A percentile compares a stretch with the other conserved stretches of the same genome.
These are phyloP conservation scores for Trichoderma hamatum DNA, from an alignment of 2,329 filamentous ascomycete species.

Conservation along the genomic window DNA sequence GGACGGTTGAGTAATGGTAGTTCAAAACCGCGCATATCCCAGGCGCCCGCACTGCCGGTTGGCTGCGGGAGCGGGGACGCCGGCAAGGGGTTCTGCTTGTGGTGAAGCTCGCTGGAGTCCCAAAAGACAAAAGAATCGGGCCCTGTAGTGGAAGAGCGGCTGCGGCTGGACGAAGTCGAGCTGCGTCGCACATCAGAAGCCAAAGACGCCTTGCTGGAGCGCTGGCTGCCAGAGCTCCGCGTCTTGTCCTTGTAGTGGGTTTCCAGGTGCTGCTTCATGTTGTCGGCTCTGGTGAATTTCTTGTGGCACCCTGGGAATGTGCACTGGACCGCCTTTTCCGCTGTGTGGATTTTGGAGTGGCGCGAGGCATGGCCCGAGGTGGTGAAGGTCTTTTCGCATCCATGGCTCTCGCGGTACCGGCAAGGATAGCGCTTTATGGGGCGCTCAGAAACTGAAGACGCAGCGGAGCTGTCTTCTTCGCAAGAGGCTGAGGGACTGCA, in stretches of 20 bases:
- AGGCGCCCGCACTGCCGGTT: conserved; percentile 40
- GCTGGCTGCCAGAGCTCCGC: conserved; percentile 45
- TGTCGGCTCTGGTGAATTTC: conserved; percentile 80
- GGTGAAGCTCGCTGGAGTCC: conserved; percentile 44
- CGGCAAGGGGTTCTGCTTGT: conserved; percentile 43
- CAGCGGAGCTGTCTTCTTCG: conserved; percentile 52
- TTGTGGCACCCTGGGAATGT: conserved; percentile 72
- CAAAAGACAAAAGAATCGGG: conserved; percentile 39
- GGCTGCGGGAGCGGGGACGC: conserved; percentile 37
- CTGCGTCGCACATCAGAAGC: conserved; percentile 39
- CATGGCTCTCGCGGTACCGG: conserved; percentile 69
- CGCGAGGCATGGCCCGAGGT: conserved; percentile 84
- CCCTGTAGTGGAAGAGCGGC: conserved; percentile 36
- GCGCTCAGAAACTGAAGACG: conserved; percentile 48
- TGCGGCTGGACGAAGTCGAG: conserved; percentile 39
- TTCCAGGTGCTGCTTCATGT: conserved; percentile 84
- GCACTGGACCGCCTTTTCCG: conserved; percentile 74
- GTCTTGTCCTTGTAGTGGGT: conserved; percentile 71
- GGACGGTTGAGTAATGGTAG: conserved; percentile 52
- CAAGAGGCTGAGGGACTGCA: conserved; percentile 54
- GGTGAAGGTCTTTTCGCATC: conserved; percentile 79
- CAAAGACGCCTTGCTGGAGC: conserved; percentile 40
- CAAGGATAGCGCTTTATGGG: conserved; percentile 72
- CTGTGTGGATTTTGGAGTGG: conserved; percentile 82
- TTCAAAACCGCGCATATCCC: conserved; percentile 53